A percentile compares a stretch with the other conserved stretches of the same genome.
Conservation (phyloP, 257 asterid species). For the Capsicum baccatum region DNA sequence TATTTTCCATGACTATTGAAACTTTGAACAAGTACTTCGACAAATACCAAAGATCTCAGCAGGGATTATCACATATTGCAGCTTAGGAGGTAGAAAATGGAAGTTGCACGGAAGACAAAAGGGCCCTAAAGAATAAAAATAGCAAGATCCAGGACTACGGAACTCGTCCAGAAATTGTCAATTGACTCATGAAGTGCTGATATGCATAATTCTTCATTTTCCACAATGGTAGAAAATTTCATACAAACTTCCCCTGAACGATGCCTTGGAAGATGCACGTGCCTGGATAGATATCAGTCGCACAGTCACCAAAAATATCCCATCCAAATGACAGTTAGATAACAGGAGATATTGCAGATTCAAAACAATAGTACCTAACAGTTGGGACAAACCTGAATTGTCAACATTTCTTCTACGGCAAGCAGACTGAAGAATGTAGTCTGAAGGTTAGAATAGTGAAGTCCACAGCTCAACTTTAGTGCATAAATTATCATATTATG, state of each 20-base stretch:
- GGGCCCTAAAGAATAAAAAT: not conserved
- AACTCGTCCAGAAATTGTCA: slow-evolving; percentile 54
- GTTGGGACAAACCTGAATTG: slow-evolving; percentile 60
- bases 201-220: slow-evolving; percentile 53
- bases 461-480: not conserved
- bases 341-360: not conserved
- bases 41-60: slow-evolving; percentile 15
- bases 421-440: slow-evolving; percentile 52
- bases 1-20: not conserved
- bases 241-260: slow-evolving; percentile 59
- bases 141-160: slow-evolving; percentile 18
- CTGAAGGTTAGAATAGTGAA: not conserved
- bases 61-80: slow-evolving; percentile 1
- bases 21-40: not conserved
- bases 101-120: slow-evolving; percentile 23
- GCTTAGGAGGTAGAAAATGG: not conserved
- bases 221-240: slow-evolving; percentile 54
- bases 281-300: not conserved
- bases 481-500: slow-evolving; percentile 1
- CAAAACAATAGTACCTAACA: not conserved
- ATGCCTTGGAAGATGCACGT: slow-evolving; percentile 68
- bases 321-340: slow-evolving; percentile 25
- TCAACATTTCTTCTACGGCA: slow-evolving; percentile 59
- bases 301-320: slow-evolving; percentile 43
- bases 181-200: slow-evolving; percentile 67